Evolutionary conservation across 2,329 filamentous ascomycete species (phyloP), one percentile per base, ranked within the genome.

Genomic region (Aspergillus fumigatiaffinis): DNA sequence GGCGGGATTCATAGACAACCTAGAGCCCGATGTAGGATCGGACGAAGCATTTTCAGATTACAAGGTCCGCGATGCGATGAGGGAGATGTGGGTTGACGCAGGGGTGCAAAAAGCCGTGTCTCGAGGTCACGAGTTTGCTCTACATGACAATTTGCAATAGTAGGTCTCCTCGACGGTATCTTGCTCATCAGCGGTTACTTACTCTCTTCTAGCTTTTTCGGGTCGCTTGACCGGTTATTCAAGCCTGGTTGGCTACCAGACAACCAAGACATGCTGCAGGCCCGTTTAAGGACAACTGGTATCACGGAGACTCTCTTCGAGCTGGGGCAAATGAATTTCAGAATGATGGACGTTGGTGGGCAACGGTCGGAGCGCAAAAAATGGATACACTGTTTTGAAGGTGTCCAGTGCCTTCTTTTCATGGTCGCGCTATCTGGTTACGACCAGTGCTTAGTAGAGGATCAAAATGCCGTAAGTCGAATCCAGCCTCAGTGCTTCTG

Each of bases 361-460:
- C 92, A 96, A 73, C 83, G 92, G 67, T 96, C 92, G 28, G 92
- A 96, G 76, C 88, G 92, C 61, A 96, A 96, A 83, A 96, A 96
- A 80, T 96, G 92, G 92, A 96, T 96, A 62, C 92, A 96, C 74
- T 94, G 92, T 71, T 96, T 96, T 72, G 92, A 96, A 73, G 94
- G 94, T 63, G 92, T 96, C 61, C 92, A 94, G 70, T 92, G 91
- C 65, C 82, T 97, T 54, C 81, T 97, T 44, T 97, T 97, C 77
- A 84, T 97, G 64, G 93, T 96, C 53, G 92, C 93, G 50, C 92
- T 97, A 66, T 96, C 92, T 63, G 93, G 93, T 58, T 97, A 97
- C 74, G 93, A 97, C 71, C 94, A 97, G 75, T 96, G 92, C 69
- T 79, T 97, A 51, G 91, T 97, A 3, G 93, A 97, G 77, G 93